These are phyloP conservation scores for Cryptosporidium andersoni DNA, from an alignment of 169 alveolate species.

Conservation along the genomic window DNA sequence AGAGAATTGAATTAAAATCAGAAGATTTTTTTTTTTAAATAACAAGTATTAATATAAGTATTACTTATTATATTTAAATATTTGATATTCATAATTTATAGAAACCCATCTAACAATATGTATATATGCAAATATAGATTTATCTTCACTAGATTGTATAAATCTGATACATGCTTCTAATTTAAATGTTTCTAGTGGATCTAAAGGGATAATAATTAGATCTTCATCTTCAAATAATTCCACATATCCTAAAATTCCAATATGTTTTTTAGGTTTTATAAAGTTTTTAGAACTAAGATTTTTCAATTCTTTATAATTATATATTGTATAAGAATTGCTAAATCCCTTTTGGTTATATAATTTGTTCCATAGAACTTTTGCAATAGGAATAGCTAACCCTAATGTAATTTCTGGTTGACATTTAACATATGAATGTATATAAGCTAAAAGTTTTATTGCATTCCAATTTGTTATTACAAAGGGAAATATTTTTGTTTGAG, in stretches of 20 bases:
- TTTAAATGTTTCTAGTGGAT: conserved; percentile 44
- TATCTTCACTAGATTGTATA: conserved; percentile 3
- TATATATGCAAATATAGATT: conserved; percentile 1
- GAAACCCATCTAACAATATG: conserved; percentile 58
- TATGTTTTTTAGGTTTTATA: conserved; percentile 3
- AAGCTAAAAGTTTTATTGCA: conserved; percentile 31
- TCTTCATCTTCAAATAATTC: not conserved
- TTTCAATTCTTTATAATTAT: not conserved
- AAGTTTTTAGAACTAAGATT: not conserved
- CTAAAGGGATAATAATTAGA: conserved; percentile 16
- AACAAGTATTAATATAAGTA: not conserved
- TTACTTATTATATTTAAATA: no score
- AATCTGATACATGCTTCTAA: conserved; percentile 60
- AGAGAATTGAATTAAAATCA: not conserved
- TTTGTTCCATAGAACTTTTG: not conserved
- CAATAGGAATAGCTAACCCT: no score
- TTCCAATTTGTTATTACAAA: conserved; percentile 68
- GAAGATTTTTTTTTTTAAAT: not conserved
- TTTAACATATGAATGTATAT: not conserved
- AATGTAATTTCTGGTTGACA: not conserved
- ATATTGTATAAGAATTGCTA: no score
- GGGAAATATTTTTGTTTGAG: conserved; percentile 34
- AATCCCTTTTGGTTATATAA: not conserved
- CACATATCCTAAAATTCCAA: conserved; percentile 48
- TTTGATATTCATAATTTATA: not conserved